phyloP scores from a whole-genome alignment of 2,329 filamentous ascomycete species.

The Neofusicoccum parvum region DNA sequence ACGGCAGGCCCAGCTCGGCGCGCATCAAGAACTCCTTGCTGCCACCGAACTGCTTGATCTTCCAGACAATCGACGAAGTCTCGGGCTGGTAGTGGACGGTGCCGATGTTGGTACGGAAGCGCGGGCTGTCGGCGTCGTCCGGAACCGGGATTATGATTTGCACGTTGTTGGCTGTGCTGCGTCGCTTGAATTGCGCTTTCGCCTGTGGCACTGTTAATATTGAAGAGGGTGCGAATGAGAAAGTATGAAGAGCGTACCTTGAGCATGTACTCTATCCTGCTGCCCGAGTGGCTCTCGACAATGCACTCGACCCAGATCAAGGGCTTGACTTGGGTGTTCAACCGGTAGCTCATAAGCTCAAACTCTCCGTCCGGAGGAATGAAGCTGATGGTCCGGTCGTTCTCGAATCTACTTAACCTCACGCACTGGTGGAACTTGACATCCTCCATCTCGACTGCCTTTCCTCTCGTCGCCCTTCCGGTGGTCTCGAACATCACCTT shows the following conservation, averaged over 20 bases:
- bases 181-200: constrained; percentile 94
- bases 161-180: constrained; percentile 97
- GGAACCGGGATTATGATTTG: constrained; percentile 97
- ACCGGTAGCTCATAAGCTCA: constrained; percentile 97
- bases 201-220: constrained; percentile 53
- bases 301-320: constrained; percentile 99
- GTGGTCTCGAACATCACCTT: constrained; percentile 99
- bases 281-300: constrained; percentile 93
- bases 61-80: constrained; percentile 97
- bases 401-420: constrained; percentile 92
- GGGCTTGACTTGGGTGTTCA: constrained; percentile 98
- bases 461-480: constrained; percentile 87
- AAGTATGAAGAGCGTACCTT: constrained; percentile 58
- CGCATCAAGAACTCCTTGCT: constrained; percentile 98
- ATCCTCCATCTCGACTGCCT: constrained; percentile 99
- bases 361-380: constrained; percentile 98
- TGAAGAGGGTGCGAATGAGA: neutral
- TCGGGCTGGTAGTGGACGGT: constrained; percentile 97
- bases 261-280: constrained; percentile 97
- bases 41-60: constrained; percentile 99
- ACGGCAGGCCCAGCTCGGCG: constrained; percentile 90
- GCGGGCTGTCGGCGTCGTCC: constrained; percentile 92
- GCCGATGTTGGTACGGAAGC: constrained; percentile 96
- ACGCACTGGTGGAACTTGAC: constrained; percentile 99
- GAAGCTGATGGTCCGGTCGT: constrained; percentile 97